phyloP scores from a whole-genome alignment of 495 filamentous ascomycete genomes.

The Glonium stellatum region DNA sequence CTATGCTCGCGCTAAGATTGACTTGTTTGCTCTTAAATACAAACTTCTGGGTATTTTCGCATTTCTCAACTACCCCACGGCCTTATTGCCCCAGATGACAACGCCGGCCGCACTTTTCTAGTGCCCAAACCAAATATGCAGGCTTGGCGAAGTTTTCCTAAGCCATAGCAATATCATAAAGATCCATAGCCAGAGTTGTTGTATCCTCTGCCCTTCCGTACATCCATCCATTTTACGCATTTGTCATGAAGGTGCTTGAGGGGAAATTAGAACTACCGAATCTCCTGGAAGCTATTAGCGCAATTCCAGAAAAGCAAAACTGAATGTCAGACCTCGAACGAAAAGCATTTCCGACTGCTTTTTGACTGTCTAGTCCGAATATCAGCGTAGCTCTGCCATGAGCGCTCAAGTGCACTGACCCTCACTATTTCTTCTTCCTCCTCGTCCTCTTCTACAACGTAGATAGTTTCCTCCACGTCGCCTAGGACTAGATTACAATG shows the following conservation, averaged over 20 bases:
- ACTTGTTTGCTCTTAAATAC: background rate
- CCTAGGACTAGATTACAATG: slow-evolving; percentile 98
- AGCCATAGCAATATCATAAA: background rate
- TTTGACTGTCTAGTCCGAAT: slow-evolving; percentile 65
- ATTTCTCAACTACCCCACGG: background rate
- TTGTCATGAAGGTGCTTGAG: slow-evolving; percentile 48
- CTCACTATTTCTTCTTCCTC: slow-evolving; percentile 69
- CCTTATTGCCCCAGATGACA: background rate
- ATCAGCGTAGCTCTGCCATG: slow-evolving; percentile 2
- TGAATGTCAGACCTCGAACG: slow-evolving; percentile 63
- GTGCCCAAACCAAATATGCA: background rate
- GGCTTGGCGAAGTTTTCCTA: background rate
- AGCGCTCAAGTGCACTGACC: slow-evolving; percentile 36
- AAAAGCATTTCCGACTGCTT: slow-evolving; percentile 99
- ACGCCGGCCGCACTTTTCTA: background rate
- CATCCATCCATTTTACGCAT: background rate
- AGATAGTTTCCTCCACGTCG: slow-evolving; percentile 95
- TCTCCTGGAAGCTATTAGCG: slow-evolving; percentile 59
- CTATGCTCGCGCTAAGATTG: background rate
- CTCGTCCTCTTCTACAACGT: slow-evolving; percentile 75
- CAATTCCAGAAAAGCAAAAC: background rate
- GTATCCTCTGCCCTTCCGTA: background rate
- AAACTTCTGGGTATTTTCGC: background rate
- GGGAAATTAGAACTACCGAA: slow-evolving; percentile 92
- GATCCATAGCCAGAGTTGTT: background rate